Evolutionary conservation across 2,329 filamentous ascomycete genomes (phyloP), one percentile per base, ranked within the genome.

Genomic region (Pseudogymnoascus sp.): DNA sequence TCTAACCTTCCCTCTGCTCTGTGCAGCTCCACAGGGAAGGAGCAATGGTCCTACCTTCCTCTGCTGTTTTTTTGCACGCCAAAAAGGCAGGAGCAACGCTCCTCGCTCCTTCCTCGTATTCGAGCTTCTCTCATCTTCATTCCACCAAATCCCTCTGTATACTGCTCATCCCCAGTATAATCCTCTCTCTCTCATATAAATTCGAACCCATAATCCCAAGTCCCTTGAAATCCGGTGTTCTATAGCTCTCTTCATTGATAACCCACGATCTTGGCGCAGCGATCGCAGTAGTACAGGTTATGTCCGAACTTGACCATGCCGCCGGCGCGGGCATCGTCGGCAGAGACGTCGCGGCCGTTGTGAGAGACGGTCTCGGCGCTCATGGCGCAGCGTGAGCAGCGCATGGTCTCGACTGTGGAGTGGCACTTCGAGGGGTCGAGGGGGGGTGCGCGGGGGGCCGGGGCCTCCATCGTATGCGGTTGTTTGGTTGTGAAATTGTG

Each of bases 301-400:
- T 84, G 82, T 1, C 84, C 84, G 66, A 88, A 84, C 70, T 82
- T 80, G 12, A 88, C 81, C 85, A 88, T 88, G 66, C 84, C 85
- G 64, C 78, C 82, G 46, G 82, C 77, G 67, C 75, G 77, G 60
- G 81, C 77, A 73, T 87, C 83, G 72, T 87, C 84, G 34, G 83
- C 85, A 53, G 64, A 70, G 1, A 72, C 65, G 62, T 59, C 66
- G 66, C 14, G 46, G 60, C 18, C 60, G 38, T 61, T 59, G 61
- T 66, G 62, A 7, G 82, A 81, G 6, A 84, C 85, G 28, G 82
- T 79, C 76, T 88, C 85, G 62, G 84, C 83, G 62, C 81, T 79
- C 64, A 81, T 81, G 44, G 83, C 81, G 71, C 84, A 86, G 64
- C 85, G 82, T 72, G 86, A 81, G 77, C 85, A 88, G 69, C 85